A percentile compares a stretch with the other conserved stretches of the same genome.
Conservation (phyloP, 768 basidiomycete species). For the Boletus sp. region DNA sequence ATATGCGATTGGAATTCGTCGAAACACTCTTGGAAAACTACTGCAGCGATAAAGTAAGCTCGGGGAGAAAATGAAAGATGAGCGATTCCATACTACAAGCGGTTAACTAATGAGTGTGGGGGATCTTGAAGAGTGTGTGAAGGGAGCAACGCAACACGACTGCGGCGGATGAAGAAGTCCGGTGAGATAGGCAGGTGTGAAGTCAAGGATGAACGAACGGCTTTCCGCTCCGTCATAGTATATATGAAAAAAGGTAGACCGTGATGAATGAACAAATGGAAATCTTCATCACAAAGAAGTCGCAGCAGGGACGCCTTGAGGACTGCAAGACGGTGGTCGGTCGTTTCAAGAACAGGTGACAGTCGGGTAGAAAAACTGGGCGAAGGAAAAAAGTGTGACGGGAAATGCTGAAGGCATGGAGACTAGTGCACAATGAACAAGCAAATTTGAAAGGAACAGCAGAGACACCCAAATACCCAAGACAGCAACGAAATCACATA, state of each 20-base stretch:
- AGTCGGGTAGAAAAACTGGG: slow-evolving; percentile 1
- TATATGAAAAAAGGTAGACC: slow-evolving; percentile 23
- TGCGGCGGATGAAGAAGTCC: slow-evolving; percentile 13
- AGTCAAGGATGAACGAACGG: slow-evolving; percentile 13
- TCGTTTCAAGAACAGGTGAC: slow-evolving; percentile 15
- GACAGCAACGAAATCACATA: slow-evolving; percentile 55
- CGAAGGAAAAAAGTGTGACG: not conserved
- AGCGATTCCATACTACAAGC: slow-evolving; percentile 26
- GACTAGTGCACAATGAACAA: slow-evolving; percentile 21
- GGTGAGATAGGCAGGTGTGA: slow-evolving; percentile 16
- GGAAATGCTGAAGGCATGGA: slow-evolving; percentile 4
- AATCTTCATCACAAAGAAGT: slow-evolving; percentile 15
- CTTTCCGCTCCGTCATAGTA: slow-evolving; percentile 23
- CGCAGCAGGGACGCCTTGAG: slow-evolving; percentile 1
- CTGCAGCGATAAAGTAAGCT: slow-evolving; percentile 24
- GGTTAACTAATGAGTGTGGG: slow-evolving; percentile 24
- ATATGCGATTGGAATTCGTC: slow-evolving; percentile 12
- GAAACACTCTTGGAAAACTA: slow-evolving; percentile 17
- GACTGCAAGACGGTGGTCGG: slow-evolving; percentile 5
- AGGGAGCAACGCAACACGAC: slow-evolving; percentile 4
- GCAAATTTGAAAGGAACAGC: slow-evolving; percentile 22
- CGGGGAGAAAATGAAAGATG: slow-evolving; percentile 6
- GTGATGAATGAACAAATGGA: slow-evolving; percentile 11
- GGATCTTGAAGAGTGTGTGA: slow-evolving; percentile 2
- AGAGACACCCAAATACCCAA: slow-evolving; percentile 20